Percentiles rank a stretch among this genome's conserved stretches.
Conservation (phyloP, 1,139 yeast genomes). For the Saccharomycopsis crataegensis region DNA sequence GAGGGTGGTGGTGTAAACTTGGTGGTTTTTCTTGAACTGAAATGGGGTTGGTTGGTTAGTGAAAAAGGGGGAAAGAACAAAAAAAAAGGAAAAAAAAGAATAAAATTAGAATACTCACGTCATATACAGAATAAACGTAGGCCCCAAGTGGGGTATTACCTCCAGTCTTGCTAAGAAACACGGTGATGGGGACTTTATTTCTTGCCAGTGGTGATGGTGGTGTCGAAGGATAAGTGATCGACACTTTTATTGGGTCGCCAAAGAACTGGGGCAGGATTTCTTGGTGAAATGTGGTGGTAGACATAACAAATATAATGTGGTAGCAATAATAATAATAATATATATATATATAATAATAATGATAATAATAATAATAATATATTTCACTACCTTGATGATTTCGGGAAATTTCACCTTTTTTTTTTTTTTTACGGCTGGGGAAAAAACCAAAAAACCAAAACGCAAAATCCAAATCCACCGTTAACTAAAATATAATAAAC, state of each 20-base stretch:
- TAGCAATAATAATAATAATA: too few relatives aligned
- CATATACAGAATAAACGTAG: slow-evolving; percentile 29
- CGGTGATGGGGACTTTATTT: slow-evolving; percentile 29
- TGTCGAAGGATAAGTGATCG: slow-evolving; percentile 25
- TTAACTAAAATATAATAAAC: too few relatives aligned
- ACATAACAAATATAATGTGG: too few relatives aligned
- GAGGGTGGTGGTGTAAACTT: slow-evolving; percentile 1
- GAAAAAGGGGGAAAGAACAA: too few relatives aligned
- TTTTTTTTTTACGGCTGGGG: too few relatives aligned
- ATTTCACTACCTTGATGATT: too few relatives aligned
- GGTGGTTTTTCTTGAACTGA: not conserved
- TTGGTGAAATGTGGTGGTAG: slow-evolving; percentile 9
- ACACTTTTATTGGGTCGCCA: slow-evolving; percentile 28
- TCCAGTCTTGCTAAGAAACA: slow-evolving; percentile 28
- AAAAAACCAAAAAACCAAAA: too few relatives aligned
- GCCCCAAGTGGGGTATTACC: slow-evolving; percentile 28
- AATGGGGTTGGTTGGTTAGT: too few relatives aligned
- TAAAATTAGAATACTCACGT: slow-evolving; percentile 21
- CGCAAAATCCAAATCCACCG: too few relatives aligned
- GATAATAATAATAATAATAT: too few relatives aligned
- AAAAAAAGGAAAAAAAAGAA: not conserved
- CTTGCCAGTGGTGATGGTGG: slow-evolving; percentile 21
- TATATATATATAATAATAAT: too few relatives aligned
- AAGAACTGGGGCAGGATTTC: slow-evolving; percentile 25
- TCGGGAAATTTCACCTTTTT: too few relatives aligned